Evolutionary conservation across 352 stramenopile genomes (phyloP), one percentile per base, ranked within the genome.

Genomic region (Globisporangium emineosum): DNA sequence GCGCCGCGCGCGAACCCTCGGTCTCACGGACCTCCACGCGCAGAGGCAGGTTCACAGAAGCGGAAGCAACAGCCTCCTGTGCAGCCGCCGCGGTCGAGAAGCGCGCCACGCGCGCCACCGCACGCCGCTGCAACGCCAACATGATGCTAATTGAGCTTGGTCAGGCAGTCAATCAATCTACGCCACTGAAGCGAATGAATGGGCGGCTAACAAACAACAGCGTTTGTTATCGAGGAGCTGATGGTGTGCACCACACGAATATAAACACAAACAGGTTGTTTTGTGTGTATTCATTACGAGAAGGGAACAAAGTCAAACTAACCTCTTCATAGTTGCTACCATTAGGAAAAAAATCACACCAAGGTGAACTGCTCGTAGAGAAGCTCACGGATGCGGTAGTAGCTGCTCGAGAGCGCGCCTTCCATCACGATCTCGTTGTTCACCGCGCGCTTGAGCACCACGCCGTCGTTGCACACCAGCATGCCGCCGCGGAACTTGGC

Each of bases 351-450:
- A 30, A 32, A 40, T 65, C 37, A 96, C 51, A 96, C 79, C n/a
- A 96, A 66, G 23, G 86, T 96, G 67, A 94, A 96, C 64, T 96
- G 86, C 62, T 93, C 83, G 66, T 96, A 95, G 15, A 96, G 70
- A 58, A 96, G 73, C 59, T 89, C 75, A 54, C 88, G 83, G 62
- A 96, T 94, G 61, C 86, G 82, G 67, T 93, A 96, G 72, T 95
- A 96, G 71, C 86, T 94, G 67, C 72, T 83, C 29, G 83, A 93
- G 43, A 96, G 78, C 54, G 83, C 71, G 35, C 88, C 88, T 71
- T 96, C 88, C 45, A 96, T 81, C 59, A 96, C 75, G 63, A 96
- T 88, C 68, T 95, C 86, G 62, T 96, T 95, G 73, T 94, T 93
- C 68, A 88, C 66, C 2, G 86, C 83, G 8, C 86, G 83, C 72